Evolutionary conservation across 495 filamentous ascomycete genomes (phyloP), one percentile per base, ranked within the genome.

Genomic region (Sordaria brevicollis): DNA sequence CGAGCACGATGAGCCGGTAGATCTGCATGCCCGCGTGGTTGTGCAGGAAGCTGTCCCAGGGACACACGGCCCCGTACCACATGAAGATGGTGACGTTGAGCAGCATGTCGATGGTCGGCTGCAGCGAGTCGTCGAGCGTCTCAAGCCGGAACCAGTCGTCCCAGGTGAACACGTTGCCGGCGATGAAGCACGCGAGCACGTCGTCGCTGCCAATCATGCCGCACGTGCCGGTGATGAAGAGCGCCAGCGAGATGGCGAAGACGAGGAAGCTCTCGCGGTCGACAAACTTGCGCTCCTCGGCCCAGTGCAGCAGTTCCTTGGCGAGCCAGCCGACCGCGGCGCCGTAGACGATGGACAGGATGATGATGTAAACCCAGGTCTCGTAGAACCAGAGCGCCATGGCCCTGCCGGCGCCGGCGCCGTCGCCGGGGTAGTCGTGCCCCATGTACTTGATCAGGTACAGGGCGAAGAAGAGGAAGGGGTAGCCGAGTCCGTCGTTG

Each of bases 401-500:
- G 5, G 93, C 93, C 70, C 85, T 85, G 15, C 85, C 83, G 8
- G 87, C 89, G 21, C 91, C 91, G 10, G 87, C 74, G 76, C 79
- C 1, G 68, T 76, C 77, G 9, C 70, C 69, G 19, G 65, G 76
- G 1, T 77, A 80, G 2, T 89, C 90, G 67, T 83, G 83, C 2
- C 86, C 87, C 4, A 82, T 83, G 74, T 92, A 94, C 79, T 94
- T 91, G 73, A 96, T 87, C 38, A 97, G 76, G 76, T 94, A 97
- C 65, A 98, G 81, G 2, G 90, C 88, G 66, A 97, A 83, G 81
- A 93, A 96, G 29, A 97, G 81, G 73, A 96, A 97, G 0, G 93
- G 94, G 74, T 96, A 96, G 0, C 94, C 93, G n/a, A 98, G 85
- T 0, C 94, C 93, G 78, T 97, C 93, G 77, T 97, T 97, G 4